These are phyloP conservation scores for Botryotinia narcissicola DNA, from an alignment of 2,329 filamentous ascomycete species.

Conservation along the genomic window DNA sequence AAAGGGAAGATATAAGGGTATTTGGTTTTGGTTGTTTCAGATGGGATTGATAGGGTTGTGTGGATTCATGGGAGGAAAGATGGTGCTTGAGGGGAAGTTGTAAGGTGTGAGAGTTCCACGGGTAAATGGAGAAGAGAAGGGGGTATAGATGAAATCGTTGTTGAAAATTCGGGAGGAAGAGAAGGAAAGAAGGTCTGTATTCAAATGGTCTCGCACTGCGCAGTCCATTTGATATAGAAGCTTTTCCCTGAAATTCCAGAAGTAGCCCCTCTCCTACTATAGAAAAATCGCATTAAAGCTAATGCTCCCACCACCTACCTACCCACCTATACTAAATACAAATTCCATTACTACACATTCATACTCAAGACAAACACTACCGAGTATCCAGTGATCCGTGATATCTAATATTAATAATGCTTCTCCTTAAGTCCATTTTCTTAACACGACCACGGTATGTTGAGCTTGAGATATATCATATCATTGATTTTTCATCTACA, in stretches of 20 bases:
- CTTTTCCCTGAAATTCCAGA: not conserved
- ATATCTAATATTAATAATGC: not conserved
- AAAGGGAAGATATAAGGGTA: constrained; percentile 35
- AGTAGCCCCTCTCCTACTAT: not conserved
- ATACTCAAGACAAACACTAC: not conserved
- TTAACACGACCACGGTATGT: not conserved
- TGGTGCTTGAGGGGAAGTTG: constrained; percentile 29
- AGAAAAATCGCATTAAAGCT: not conserved
- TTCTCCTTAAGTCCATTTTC: not conserved
- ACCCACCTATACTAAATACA: not conserved
- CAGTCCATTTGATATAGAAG: not conserved
- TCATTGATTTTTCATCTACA: no score
- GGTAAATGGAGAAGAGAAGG: no score
- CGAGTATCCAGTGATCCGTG: not conserved
- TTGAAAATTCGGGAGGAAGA: not conserved
- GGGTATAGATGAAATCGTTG: not conserved
- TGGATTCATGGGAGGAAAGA: constrained; percentile 29
- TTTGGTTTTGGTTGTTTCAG: constrained; percentile 31
- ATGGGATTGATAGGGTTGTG: constrained; percentile 31
- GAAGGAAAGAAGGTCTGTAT: not conserved
- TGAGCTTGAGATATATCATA: not conserved
- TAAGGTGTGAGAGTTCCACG: not conserved
- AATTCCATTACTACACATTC: not conserved
- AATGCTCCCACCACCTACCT: not conserved
- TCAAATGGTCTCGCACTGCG: not conserved